phyloP scores from a whole-genome alignment of 2,329 filamentous ascomycete genomes.

The Aureobasidium subglaciale region DNA sequence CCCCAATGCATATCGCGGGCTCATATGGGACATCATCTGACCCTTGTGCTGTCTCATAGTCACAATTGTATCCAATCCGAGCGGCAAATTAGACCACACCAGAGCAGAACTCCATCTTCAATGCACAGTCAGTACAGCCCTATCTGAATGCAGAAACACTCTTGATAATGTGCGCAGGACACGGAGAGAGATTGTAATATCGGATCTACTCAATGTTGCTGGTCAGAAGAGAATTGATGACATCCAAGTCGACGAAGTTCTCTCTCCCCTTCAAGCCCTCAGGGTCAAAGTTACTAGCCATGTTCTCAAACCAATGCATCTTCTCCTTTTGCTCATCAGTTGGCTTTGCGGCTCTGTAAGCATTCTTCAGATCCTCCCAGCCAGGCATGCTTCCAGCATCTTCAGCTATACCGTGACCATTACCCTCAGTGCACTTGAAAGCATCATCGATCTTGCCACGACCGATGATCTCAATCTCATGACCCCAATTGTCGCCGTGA shows the following conservation, averaged over 20 bases:
- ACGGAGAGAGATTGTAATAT: background rate
- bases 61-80: background rate
- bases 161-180: background rate
- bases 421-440: constrained; percentile 24
- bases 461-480: constrained; percentile 21
- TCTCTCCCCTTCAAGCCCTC: constrained; percentile 22
- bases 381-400: constrained; percentile 25
- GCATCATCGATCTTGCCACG: constrained; percentile 16
- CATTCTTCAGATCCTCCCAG: constrained; percentile 28
- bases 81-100: background rate
- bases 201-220: background rate
- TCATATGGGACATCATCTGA: background rate
- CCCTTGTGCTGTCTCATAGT: background rate
- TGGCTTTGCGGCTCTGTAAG: constrained; percentile 24
- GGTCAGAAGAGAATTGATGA: constrained; percentile 13
- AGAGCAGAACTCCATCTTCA: background rate
- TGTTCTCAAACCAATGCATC: constrained; percentile 26
- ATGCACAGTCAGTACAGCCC: background rate
- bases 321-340: constrained; percentile 23
- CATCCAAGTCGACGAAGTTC: constrained; percentile 20
- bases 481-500: constrained; percentile 24
- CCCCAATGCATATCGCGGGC: background rate
- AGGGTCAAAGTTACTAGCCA: constrained; percentile 22
- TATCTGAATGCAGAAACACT: background rate
- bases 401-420: constrained; percentile 28